Base-by-base conservation (phyloP, 2,329 filamentous ascomycete species). In the Aspergillus pseudoviridinutans region DNA sequence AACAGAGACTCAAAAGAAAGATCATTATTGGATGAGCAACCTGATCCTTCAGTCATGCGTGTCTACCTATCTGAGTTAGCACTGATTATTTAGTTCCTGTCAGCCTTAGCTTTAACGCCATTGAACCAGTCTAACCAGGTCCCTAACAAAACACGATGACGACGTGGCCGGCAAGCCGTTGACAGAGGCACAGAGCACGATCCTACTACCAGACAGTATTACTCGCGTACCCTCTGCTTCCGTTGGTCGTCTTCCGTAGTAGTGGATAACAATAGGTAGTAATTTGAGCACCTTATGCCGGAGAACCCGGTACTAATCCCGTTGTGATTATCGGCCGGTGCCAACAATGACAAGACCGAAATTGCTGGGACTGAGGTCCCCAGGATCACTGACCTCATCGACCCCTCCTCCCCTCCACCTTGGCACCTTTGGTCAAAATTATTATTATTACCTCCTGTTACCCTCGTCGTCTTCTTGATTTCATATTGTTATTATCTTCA, bases 331-430 rank as follows among this genome's bases (percentile, higher is more conserved):
- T 42, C 55, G 57, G 28, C 28, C 28, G 10, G 28, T 29, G 28
- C 28, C 28, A 29, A 29, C 29, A 14, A 32, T 32, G 29, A 32
- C 29, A 12, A 32, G 4, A 32, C 10, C 29, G 57, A 61, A 61
- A 60, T 59, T 50, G 29, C 54, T 22, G 24, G 44, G 44, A 35
- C 17, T 5, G 12, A 35, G 32, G 32, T 5, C 4, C 2, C 32
- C 12, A 35, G 32, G 24, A 47, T 47, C 44, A 66, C 68, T 72
- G 69, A 72, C 69, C 67, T 72, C 69, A 72, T 70, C 64, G 63
- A 66, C 61, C 58, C 64, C 62, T 58, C 64, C 56, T 56, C 64
- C 58, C 32, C 32, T 17, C 32, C 32, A 38, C 32, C 32, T 38
- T 38, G 32, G 32, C 32, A 38, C 4, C 14, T 38, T 14, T 14